phyloP scores from a whole-genome alignment of 352 stramenopile species.

The Globisporangium solare region DNA sequence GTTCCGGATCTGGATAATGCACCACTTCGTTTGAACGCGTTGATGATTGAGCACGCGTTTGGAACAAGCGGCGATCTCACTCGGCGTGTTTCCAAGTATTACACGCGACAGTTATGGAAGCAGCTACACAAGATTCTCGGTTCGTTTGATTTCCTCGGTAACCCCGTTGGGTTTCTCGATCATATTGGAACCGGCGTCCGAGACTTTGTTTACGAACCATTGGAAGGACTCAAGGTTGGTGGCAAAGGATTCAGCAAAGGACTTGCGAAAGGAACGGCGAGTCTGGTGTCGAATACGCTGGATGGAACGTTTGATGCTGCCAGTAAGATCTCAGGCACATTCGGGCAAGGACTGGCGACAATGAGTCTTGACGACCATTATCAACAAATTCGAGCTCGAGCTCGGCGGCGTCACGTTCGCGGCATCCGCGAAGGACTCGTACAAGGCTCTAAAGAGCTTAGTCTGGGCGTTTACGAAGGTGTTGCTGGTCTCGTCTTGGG shows the following conservation, averaged over 20 bases:
- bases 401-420: constrained; percentile 70
- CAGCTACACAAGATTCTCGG: constrained; percentile 87
- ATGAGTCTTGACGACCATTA: constrained; percentile 87
- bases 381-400: constrained; percentile 77
- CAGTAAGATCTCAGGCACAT: constrained; percentile 86
- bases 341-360: constrained; percentile 83
- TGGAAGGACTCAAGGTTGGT: constrained; percentile 89
- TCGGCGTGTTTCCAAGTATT: constrained; percentile 86
- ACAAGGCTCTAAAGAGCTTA: constrained; percentile 83
- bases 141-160: constrained; percentile 87
- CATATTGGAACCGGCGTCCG: constrained; percentile 94
- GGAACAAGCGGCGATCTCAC: constrained; percentile 82
- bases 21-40: constrained; percentile 74
- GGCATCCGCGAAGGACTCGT: constrained; percentile 75
- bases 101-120: constrained; percentile 85
- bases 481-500: constrained; percentile 77
- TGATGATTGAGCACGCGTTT: constrained; percentile 89
- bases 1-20: constrained; percentile 87
- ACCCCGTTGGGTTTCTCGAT: constrained; percentile 86
- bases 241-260: constrained; percentile 85
- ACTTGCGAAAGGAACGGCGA: constrained; percentile 82
- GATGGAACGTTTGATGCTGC: constrained; percentile 85
- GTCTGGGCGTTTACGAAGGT: constrained; percentile 80
- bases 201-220: constrained; percentile 96
- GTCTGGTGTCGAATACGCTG: constrained; percentile 83